Conservation (phyloP, 208 protist species). For the Wallacemonas collosoma region DNA sequence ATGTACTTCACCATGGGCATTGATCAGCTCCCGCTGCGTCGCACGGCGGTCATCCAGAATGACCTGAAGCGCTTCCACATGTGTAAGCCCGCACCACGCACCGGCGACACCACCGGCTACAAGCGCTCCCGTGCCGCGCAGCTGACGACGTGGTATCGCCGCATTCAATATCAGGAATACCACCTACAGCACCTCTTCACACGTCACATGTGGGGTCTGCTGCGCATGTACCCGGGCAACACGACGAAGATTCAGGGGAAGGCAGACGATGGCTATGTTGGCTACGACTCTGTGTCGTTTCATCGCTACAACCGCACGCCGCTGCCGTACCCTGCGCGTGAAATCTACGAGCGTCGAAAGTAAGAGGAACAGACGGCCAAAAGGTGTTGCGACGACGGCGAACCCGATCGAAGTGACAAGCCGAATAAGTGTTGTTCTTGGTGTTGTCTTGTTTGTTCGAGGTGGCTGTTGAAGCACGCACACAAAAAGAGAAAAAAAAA, state of each 20-base stretch:
- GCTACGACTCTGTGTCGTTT: conserved; percentile 82
- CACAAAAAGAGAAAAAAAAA: background rate
- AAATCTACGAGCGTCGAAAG: conserved; percentile 90
- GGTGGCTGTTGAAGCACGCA: background rate
- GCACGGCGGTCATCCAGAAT: conserved; percentile 83
- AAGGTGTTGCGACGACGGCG: background rate
- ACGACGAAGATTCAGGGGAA: conserved; percentile 72
- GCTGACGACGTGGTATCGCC: conserved; percentile 85
- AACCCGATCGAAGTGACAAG: background rate
- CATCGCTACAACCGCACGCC: conserved; percentile 88
- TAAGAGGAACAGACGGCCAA: conserved; percentile 23
- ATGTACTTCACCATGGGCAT: conserved; percentile 91
- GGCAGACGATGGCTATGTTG: conserved; percentile 85
- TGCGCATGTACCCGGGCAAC: conserved; percentile 87
- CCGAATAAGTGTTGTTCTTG: background rate
- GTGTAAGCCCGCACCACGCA: conserved; percentile 70
- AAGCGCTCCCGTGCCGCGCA: conserved; percentile 76
- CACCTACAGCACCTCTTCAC: conserved; percentile 90
- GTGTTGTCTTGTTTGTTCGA: background rate
- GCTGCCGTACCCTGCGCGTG: conserved; percentile 77
- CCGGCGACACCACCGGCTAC: conserved; percentile 85
- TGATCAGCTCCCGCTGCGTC: conserved; percentile 86
- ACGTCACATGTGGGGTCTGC: conserved; percentile 80
- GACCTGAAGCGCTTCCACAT: conserved; percentile 81
- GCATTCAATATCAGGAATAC: conserved; percentile 93